Conservation (phyloP, 2,329 filamentous ascomycete species). For the Claviceps spartinae region DNA sequence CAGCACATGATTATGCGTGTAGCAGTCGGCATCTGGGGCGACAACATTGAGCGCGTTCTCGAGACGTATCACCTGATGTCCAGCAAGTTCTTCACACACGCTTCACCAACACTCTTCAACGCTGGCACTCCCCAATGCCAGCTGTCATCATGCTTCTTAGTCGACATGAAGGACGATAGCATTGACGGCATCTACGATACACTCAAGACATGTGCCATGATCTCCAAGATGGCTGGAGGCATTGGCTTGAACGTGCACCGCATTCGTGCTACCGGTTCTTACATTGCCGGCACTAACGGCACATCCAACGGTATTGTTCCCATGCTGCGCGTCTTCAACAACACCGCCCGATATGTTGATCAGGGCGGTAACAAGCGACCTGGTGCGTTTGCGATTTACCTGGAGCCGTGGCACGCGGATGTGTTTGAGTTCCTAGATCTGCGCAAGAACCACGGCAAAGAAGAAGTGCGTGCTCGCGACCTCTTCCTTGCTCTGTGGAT, state of each 20-base stretch:
- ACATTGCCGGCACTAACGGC: conserved; percentile 95
- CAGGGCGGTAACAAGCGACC: conserved; percentile 99
- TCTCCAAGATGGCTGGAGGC: conserved; percentile 97
- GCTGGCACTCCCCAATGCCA: conserved; percentile 90
- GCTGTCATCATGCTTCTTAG: conserved; percentile 94
- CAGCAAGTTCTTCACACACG: conserved; percentile 95
- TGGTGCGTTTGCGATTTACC: conserved; percentile 95
- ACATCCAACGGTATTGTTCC: conserved; percentile 95
- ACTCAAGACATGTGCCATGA: conserved; percentile 98
- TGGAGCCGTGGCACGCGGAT: conserved; percentile 97
- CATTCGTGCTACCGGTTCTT: conserved; percentile 93
- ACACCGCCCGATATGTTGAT: conserved; percentile 96
- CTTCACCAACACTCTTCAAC: conserved; percentile 95
- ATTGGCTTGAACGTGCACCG: conserved; percentile 95
- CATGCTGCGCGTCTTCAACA: conserved; percentile 98
- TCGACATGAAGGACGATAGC: conserved; percentile 99
- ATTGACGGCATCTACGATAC: conserved; percentile 99
- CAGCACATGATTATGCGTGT: conserved; percentile 99
- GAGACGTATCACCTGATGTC: conserved; percentile 99
- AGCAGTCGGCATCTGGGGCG: conserved; percentile 88
- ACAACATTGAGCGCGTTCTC: conserved; percentile 84
- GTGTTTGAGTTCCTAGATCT: conserved; percentile 96
- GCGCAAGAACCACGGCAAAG: conserved; percentile 98
- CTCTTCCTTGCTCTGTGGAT: conserved; percentile 98
- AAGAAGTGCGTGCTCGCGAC: conserved; percentile 92